phyloP scores from a whole-genome alignment of 2,329 filamentous ascomycete species.

The Neurospora sp. region DNA sequence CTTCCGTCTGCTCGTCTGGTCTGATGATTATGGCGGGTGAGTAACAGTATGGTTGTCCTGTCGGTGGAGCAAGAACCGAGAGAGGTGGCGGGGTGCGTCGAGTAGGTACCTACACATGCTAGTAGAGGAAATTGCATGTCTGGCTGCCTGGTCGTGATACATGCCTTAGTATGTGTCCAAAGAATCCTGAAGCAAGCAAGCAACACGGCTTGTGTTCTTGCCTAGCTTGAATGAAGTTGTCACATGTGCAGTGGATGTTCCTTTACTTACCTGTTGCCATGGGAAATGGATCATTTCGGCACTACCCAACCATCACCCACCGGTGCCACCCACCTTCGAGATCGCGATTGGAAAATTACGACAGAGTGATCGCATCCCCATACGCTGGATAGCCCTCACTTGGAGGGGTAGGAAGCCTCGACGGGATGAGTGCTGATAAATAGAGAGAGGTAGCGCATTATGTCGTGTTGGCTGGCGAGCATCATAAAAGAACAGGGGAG shows the following conservation, averaged over 20 bases:
- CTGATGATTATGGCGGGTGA: background rate
- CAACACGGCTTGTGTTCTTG: too few relatives aligned
- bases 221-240: too few relatives aligned
- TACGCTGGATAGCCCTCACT: background rate
- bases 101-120: background rate
- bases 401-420: background rate
- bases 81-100: background rate
- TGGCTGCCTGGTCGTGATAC: background rate
- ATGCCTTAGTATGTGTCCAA: too few relatives aligned
- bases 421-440: too few relatives aligned
- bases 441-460: too few relatives aligned
- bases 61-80: background rate
- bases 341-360: background rate
- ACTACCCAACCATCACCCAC: background rate
- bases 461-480: background rate
- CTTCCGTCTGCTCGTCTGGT: background rate
- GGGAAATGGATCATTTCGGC: too few relatives aligned
- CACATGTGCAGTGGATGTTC: too few relatives aligned
- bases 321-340: background rate
- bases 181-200: too few relatives aligned
- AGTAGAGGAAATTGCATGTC: background rate
- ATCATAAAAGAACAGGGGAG: background rate
- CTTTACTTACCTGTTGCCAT: too few relatives aligned
- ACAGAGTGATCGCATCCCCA: background rate
- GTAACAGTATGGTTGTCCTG: background rate